These are phyloP conservation scores for Amylocarpus encephaloides DNA, from an alignment of 2,329 filamentous ascomycete genomes.

Conservation along the genomic window DNA sequence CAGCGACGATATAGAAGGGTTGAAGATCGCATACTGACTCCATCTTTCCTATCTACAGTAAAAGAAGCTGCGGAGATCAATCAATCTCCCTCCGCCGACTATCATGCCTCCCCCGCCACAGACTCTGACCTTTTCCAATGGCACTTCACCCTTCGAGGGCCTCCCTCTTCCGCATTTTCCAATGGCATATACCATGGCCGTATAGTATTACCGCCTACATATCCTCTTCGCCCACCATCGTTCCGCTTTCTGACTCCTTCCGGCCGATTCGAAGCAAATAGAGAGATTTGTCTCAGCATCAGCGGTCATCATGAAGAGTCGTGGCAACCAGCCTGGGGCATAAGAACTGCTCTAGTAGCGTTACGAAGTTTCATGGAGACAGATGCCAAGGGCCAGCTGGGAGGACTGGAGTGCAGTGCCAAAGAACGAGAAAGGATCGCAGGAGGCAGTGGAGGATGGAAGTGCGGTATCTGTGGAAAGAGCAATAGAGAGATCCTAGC, in stretches of 20 bases:
- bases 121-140: constrained; percentile 94
- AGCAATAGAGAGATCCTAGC: constrained; percentile 67
- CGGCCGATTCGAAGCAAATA: constrained; percentile 90
- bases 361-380: constrained; percentile 91
- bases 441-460: constrained; percentile 56
- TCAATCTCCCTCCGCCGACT: constrained; percentile 73
- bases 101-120: constrained; percentile 69
- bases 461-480: constrained; percentile 63
- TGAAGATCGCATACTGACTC: background rate
- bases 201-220: constrained; percentile 82
- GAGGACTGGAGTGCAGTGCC: constrained; percentile 73
- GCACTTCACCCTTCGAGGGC: constrained; percentile 96
- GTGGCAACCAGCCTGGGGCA: constrained; percentile 97
- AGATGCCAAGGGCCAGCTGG: constrained; percentile 79
- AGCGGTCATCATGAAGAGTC: constrained; percentile 95
- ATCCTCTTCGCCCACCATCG: constrained; percentile 86
- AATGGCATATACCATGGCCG: constrained; percentile 90
- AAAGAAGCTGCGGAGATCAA: constrained; percentile 88
- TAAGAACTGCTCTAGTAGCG: constrained; percentile 76
- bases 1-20: background rate
- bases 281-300: constrained; percentile 93
- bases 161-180: constrained; percentile 57
- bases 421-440: constrained; percentile 65
- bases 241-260: constrained; percentile 93
- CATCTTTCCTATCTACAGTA: constrained; percentile 43